Evolutionary conservation across 305 asterid genomes (phyloP), one percentile per base, ranked within the genome.

Genomic region (Solanum chacoense): DNA sequence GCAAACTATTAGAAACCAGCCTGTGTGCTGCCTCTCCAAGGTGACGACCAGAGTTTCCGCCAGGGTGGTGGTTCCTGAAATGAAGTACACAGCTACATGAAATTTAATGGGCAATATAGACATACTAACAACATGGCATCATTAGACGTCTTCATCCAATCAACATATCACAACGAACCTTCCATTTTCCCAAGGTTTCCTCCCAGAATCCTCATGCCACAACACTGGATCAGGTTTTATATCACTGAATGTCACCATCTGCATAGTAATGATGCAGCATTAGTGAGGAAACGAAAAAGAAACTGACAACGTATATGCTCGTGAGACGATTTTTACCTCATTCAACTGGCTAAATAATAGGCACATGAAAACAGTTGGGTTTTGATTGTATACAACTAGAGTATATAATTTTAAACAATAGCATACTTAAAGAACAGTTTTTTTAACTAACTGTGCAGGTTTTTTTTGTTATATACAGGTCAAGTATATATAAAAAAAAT

Each of bases 151-250:
- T 81, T 18, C 18, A 45, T 42, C 72, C 38, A 81, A 81, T 29
- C 85, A 81, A 45, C 38, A 1, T 45, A 18, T 81, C 24, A 73
- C 67, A 78, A 63, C 88, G 42, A 88, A 96, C 99, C 98, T 96
- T 88, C 96, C 96, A 80, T 96, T 95, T 88, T 96, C 99, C 88
- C 80, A 92, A 31, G 94, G 98, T 91, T 92, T 93, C 93, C 99
- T 93, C 85, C 99, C 99, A 72, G 93, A 87, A 91, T 97, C 98
- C 93, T 97, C 99, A 42, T 97, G 99, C 99, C 99, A 97, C 84
- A 97, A 95, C 87, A 89, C 95, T 13, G 99, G 99, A 2, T 93
- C 98, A 8, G 99, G 98, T 93, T 92, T 94, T 72, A 97, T 89
- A 92, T 97, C 99, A 88, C 94, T 96, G 12, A 92, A 36, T 7